Conservation (phyloP, 75 land plant genomes). For the Larix kaempferi region DNA sequence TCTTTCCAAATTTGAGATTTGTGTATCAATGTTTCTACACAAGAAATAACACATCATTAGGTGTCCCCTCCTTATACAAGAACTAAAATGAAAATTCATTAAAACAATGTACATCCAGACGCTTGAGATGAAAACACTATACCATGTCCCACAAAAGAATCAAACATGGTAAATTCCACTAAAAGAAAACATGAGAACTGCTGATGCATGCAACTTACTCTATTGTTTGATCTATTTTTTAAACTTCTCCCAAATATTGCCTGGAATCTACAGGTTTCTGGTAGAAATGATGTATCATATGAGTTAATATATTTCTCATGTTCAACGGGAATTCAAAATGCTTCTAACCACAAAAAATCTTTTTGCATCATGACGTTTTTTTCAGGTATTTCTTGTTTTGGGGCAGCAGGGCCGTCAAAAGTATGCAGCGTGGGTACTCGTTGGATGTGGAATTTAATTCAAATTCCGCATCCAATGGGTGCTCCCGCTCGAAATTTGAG, state of each 20-base stretch:
- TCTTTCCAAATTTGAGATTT: constrained; percentile 37
- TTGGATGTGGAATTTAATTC: too few species aligned
- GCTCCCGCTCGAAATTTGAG: too few species aligned
- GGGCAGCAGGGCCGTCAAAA: too few species aligned
- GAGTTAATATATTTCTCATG: neutral
- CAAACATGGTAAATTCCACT: neutral
- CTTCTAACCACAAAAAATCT: neutral
- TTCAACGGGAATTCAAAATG: neutral
- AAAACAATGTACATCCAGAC: neutral
- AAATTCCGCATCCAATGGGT: too few species aligned
- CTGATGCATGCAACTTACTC: constrained; percentile 32
- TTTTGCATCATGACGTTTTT: too few species aligned
- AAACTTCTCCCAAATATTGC: constrained; percentile 49
- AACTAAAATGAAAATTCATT: neutral
- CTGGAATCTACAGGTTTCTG: constrained; percentile 24
- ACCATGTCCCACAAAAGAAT: neutral
- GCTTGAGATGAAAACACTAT: neutral
- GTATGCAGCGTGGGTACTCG: too few species aligned
- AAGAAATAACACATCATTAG: neutral
- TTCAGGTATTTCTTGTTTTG: too few species aligned
- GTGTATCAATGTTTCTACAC: constrained; percentile 35
- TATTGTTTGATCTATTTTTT: constrained; percentile 55
- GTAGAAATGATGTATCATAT: neutral
- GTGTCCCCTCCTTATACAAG: neutral
- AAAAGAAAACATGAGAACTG: neutral